A percentile compares a stretch with the other conserved stretches of the same genome.
Conservation (phyloP, 306 rosid species). For the Macrotyloma uniflorum region DNA sequence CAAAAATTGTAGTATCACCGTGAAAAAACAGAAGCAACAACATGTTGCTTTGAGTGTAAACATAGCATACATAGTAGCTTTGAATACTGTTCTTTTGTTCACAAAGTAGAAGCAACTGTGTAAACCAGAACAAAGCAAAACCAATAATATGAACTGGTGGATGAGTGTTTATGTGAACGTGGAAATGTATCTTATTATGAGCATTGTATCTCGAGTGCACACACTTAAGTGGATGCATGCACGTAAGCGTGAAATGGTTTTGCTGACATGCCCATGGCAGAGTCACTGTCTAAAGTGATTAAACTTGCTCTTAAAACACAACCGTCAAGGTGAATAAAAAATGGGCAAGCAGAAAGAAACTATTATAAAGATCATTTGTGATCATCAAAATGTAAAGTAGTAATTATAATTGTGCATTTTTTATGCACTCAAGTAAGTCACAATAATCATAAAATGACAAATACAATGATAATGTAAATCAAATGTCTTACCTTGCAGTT, state of each 20-base stretch:
- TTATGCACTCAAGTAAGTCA: background rate
- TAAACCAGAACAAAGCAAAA: slow-evolving; percentile 5
- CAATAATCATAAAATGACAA: slow-evolving; percentile 3
- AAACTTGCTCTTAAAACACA: background rate
- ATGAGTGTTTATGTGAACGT: background rate
- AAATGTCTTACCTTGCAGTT: slow-evolving; percentile 65
- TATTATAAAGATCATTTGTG: no score
- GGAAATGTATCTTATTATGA: background rate
- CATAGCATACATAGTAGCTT: background rate
- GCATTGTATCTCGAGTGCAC: background rate
- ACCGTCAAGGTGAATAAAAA: background rate
- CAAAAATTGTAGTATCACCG: background rate
- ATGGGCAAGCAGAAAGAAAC: background rate
- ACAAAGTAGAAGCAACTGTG: slow-evolving; percentile 3
- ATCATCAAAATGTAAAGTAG: background rate
- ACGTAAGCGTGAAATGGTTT: background rate
- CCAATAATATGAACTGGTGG: background rate
- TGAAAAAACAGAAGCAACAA: background rate
- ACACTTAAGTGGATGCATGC: background rate
- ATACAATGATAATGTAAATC: background rate
- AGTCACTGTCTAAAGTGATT: background rate
- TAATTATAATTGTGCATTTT: background rate
- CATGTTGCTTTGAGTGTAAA: background rate
- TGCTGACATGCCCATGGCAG: background rate
- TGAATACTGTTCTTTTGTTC: background rate